Evolutionary conservation across 2,329 filamentous ascomycete genomes (phyloP).

Genomic region (Aschersonia sp.): DNA sequence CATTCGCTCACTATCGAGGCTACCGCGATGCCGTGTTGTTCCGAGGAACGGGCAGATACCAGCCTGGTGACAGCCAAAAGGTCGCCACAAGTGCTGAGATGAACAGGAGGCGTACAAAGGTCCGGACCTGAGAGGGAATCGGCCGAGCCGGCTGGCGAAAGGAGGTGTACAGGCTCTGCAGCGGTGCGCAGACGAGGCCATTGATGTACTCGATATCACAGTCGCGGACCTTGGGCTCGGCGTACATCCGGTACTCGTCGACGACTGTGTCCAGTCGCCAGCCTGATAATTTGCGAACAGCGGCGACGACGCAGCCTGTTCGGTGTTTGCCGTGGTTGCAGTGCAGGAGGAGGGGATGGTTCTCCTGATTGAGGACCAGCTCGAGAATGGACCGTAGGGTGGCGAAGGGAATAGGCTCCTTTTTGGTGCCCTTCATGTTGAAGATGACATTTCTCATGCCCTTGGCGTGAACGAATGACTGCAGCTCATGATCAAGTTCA

Average conservation of each 20-base stretch:
- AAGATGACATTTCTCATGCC: slow-evolving; percentile 62
- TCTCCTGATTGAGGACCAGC: slow-evolving; percentile 54
- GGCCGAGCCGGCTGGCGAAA: slow-evolving; percentile 4
- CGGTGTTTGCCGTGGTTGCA: slow-evolving; percentile 94
- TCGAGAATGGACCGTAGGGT: slow-evolving; percentile 59
- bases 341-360: slow-evolving; percentile 74
- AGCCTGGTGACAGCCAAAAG: slow-evolving; percentile 27
- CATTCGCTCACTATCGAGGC: neutral
- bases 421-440: slow-evolving; percentile 79
- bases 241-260: slow-evolving; percentile 59
- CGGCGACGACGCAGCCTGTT: slow-evolving; percentile 76
- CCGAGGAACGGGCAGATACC: slow-evolving; percentile 9
- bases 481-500: slow-evolving; percentile 33
- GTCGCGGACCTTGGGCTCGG: slow-evolving; percentile 43
- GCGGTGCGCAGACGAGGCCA: slow-evolving; percentile 28
- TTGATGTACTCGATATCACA: slow-evolving; percentile 45
- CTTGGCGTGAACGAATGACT: slow-evolving; percentile 48
- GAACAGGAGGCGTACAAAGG: slow-evolving; percentile 27
- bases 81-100: slow-evolving; percentile 26
- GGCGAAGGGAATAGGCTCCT: slow-evolving; percentile 48
- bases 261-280: slow-evolving; percentile 50
- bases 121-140: slow-evolving; percentile 14
- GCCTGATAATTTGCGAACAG: slow-evolving; percentile 58
- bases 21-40: neutral
- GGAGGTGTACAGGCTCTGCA: slow-evolving; percentile 8